phyloP scores from a whole-genome alignment of 495 filamentous ascomycete genomes.

The Annulohypoxylon maeteangense region DNA sequence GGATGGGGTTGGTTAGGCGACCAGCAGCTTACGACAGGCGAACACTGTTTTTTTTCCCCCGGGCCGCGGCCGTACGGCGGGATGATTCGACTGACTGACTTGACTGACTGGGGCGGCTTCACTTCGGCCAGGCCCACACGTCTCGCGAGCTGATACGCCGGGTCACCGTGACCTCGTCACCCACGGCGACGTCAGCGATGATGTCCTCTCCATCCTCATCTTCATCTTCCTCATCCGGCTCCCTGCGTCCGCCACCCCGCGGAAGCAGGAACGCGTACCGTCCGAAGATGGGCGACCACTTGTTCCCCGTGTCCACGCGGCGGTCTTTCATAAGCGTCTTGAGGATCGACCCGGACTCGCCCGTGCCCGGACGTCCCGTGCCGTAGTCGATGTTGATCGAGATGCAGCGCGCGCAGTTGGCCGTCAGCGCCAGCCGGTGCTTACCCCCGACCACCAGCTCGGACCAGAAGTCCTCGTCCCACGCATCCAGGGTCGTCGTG shows the following conservation, averaged over 20 bases:
- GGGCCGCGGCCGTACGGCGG: constrained; percentile 3
- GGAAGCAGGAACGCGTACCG: constrained; percentile 74
- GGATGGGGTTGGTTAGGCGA: neutral
- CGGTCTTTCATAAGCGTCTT: constrained; percentile 83
- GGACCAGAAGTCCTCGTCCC: constrained; percentile 90
- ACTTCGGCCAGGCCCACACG: constrained; percentile 59
- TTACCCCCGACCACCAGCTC: constrained; percentile 62
- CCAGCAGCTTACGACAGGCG: neutral
- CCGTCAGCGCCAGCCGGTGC: constrained; percentile 68
- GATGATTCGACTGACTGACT: too few relatives aligned
- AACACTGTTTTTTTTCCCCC: neutral
- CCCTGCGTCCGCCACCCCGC: neutral
- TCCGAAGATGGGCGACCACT: constrained; percentile 85
- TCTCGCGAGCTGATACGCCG: constrained; percentile 68
- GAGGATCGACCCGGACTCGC: constrained; percentile 72
- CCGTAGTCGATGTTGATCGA: constrained; percentile 86
- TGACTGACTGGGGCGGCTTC: too few relatives aligned
- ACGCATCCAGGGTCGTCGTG: constrained; percentile 58
- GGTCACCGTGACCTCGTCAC: constrained; percentile 74
- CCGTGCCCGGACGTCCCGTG: constrained; percentile 72
- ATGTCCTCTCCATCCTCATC: constrained; percentile 34
- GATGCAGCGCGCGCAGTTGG: constrained; percentile 83
- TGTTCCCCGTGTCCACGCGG: constrained; percentile 76
- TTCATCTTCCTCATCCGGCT: neutral
- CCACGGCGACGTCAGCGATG: constrained; percentile 64